phyloP scores from a whole-genome alignment of 768 basidiomycete genomes.

The Lactarius tabidus region DNA sequence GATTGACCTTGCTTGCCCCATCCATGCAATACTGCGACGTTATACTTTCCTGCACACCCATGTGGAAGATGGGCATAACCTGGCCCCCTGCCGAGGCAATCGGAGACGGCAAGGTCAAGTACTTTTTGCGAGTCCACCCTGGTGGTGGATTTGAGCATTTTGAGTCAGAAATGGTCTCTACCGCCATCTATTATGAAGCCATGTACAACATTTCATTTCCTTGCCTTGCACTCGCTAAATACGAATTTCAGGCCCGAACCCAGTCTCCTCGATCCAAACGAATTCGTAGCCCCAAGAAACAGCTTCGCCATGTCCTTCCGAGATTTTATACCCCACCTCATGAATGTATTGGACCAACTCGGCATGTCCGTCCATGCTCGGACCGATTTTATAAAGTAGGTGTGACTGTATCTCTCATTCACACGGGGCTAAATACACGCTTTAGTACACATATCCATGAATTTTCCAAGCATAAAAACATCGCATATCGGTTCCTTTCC shows the following conservation, averaged over 20 bases:
- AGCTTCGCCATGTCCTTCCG: constrained; percentile 80
- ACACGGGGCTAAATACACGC: neutral
- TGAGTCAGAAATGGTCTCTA: constrained; percentile 73
- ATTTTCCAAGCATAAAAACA: constrained; percentile 76
- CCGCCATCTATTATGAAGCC: constrained; percentile 82
- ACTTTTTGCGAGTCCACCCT: constrained; percentile 77
- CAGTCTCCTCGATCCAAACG: constrained; percentile 68
- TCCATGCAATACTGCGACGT: constrained; percentile 78
- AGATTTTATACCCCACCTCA: constrained; percentile 77
- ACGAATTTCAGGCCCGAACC: constrained; percentile 63
- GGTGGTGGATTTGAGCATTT: constrained; percentile 87
- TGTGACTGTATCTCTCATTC: constrained; percentile 22
- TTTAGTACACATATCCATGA: constrained; percentile 69
- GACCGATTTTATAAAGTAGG: constrained; percentile 77
- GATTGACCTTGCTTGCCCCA: constrained; percentile 70
- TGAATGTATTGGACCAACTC: constrained; percentile 77
- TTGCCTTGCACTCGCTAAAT: neutral
- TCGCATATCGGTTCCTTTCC: constrained; percentile 84
- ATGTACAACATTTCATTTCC: constrained; percentile 45
- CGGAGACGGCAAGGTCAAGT: constrained; percentile 73
- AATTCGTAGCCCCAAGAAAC: constrained; percentile 77
- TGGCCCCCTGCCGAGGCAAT: constrained; percentile 72
- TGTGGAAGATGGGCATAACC: constrained; percentile 71
- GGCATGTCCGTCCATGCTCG: constrained; percentile 81
- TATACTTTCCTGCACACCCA: constrained; percentile 60